Evolutionary conservation across 768 basidiomycete species (phyloP).

Genomic region (Pleurotus salmoneostramineus): DNA sequence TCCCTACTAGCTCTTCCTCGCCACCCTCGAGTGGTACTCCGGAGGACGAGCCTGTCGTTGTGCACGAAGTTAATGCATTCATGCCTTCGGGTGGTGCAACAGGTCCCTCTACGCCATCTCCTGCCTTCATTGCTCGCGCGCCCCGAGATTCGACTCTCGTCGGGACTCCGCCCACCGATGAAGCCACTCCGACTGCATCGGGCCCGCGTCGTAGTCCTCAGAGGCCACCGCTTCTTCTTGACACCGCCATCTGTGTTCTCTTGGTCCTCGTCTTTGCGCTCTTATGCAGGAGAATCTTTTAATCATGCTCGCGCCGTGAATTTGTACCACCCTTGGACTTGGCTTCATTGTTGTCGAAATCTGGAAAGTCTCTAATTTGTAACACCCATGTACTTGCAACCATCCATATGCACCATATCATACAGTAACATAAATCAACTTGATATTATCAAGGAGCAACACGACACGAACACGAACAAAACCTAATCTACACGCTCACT

Average conservation of each 20-base stretch:
- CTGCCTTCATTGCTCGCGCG: constrained; percentile 1
- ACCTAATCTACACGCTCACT: constrained; percentile 28
- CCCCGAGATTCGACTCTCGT: neutral
- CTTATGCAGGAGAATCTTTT: constrained; percentile 56
- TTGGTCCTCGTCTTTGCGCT: constrained; percentile 66
- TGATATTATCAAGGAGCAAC: neutral
- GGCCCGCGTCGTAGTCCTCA: constrained; percentile 13
- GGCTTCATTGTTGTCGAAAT: constrained; percentile 7
- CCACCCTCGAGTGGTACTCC: neutral
- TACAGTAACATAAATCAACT: neutral
- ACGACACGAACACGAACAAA: neutral
- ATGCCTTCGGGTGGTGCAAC: neutral
- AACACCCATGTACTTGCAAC: neutral
- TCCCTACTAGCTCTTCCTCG: neutral
- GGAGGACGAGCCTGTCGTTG: neutral
- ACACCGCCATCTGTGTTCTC: constrained; percentile 70
- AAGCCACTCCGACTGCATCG: neutral
- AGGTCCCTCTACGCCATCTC: neutral
- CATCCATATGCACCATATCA: neutral
- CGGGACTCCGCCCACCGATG: neutral
- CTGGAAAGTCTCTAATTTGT: neutral
- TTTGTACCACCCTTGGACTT: neutral
- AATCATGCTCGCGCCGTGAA: constrained; percentile 6
- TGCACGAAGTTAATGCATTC: constrained; percentile 1
- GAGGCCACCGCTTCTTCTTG: constrained; percentile 62